Percentiles rank a stretch among this genome's conserved stretches.
Evolutionary conservation across 495 filamentous ascomycete species (phyloP).

Genomic region (Penicillium verhagenii): DNA sequence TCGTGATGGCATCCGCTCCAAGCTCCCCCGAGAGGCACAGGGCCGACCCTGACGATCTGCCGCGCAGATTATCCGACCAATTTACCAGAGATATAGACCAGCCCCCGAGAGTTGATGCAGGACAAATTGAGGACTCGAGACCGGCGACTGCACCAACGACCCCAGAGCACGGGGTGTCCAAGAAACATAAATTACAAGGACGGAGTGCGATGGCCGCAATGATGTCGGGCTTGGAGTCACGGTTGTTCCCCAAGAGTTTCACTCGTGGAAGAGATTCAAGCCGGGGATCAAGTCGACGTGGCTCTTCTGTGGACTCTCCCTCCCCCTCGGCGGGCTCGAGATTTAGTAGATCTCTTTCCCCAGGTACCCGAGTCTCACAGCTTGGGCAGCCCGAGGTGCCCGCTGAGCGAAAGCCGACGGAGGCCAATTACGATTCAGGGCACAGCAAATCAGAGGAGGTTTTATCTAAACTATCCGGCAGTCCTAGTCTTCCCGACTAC

Average conservation of each 20-base stretch:
- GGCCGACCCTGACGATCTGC: slow-evolving; percentile 8
- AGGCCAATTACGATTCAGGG: slow-evolving; percentile 21
- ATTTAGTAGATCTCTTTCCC: slow-evolving; percentile 57
- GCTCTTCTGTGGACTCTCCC: slow-evolving; percentile 56
- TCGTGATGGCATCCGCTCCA: slow-evolving; percentile 23
- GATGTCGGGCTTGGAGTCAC: slow-evolving; percentile 41
- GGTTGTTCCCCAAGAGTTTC: slow-evolving; percentile 36
- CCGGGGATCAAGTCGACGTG: slow-evolving; percentile 48
- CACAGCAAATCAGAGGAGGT: slow-evolving; percentile 67
- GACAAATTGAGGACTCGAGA: slow-evolving; percentile 10
- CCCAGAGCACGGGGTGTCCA: slow-evolving; percentile 3
- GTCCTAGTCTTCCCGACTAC: slow-evolving; percentile 44
- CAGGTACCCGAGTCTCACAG: slow-evolving; percentile 31
- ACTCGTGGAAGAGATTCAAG: slow-evolving; percentile 40
- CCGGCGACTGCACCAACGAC: slow-evolving; percentile 19
- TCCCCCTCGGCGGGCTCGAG: slow-evolving; percentile 51
- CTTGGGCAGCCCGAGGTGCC: background rate
- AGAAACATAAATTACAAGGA: slow-evolving; percentile 25
- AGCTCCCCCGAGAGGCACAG: slow-evolving; percentile 24
- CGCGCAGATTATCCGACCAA: slow-evolving; percentile 25
- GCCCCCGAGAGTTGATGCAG: background rate
- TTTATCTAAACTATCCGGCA: slow-evolving; percentile 54
- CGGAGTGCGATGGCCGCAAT: slow-evolving; percentile 38
- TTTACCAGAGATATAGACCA: slow-evolving; percentile 8
- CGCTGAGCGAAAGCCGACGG: background rate